Conservation (phyloP, 331 rosid genomes). For the Rhamnella rubrinervis region DNA sequence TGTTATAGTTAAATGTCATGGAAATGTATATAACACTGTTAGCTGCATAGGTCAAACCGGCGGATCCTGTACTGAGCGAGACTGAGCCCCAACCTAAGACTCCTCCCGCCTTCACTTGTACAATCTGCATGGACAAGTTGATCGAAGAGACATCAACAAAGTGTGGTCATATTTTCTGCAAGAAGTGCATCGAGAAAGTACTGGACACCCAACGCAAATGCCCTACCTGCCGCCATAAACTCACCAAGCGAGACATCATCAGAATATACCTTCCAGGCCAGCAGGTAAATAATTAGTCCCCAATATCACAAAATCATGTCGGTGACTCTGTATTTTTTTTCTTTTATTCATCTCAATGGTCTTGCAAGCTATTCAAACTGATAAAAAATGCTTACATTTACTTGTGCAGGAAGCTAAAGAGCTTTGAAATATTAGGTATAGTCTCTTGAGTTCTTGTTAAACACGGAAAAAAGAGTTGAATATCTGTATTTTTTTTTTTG, state of each 20-base stretch:
- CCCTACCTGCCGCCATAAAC: slow-evolving; percentile 43
- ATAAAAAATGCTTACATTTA: neutral
- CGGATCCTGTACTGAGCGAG: slow-evolving; percentile 1
- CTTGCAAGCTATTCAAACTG: neutral
- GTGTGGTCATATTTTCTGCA: slow-evolving; percentile 56
- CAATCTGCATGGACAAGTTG: slow-evolving; percentile 37
- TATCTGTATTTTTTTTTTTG: too few species aligned
- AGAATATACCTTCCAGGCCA: slow-evolving; percentile 41
- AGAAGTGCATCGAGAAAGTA: slow-evolving; percentile 32
- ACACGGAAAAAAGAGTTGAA: too few species aligned
- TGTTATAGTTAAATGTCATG: neutral
- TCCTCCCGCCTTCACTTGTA: slow-evolving; percentile 31
- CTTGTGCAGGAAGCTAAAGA: neutral
- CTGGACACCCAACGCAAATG: slow-evolving; percentile 36
- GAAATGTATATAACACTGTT: neutral
- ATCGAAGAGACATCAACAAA: slow-evolving; percentile 41
- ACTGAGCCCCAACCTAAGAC: slow-evolving; percentile 1
- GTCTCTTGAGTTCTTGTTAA: too few species aligned
- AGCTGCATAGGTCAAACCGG: neutral
- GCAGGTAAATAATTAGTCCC: slow-evolving; percentile 12
- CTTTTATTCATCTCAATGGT: too few species aligned
- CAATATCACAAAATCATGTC: neutral
- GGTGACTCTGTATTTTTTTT: neutral
- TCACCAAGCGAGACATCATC: slow-evolving; percentile 27
- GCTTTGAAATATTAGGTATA: too few species aligned